Conservation (phyloP, 345 rosid species). For the Lumnitzera racemosa region DNA sequence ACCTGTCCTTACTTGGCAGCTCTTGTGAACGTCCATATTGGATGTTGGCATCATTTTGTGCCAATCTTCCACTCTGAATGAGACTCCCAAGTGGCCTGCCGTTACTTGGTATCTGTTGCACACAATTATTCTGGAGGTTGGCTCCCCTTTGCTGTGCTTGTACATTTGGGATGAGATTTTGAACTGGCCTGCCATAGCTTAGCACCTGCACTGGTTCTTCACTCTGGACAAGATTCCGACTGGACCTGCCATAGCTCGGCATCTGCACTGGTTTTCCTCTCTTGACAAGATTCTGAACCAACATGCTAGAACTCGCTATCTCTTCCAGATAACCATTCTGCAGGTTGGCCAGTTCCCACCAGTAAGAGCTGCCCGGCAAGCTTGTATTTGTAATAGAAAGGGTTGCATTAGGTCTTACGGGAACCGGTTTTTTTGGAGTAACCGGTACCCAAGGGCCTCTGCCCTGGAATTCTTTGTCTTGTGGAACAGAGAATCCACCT, state of each 20-base stretch:
- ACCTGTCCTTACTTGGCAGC: no score
- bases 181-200: no score
- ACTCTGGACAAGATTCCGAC: no score
- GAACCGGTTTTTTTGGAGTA: slow-evolving; percentile 7
- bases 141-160: no score
- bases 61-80: no score
- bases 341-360: background rate
- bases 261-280: slow-evolving; percentile 1
- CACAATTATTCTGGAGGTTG: no score
- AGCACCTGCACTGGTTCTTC: no score
- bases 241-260: background rate
- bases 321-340: slow-evolving; percentile 13
- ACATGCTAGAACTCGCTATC: background rate
- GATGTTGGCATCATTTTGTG: no score
- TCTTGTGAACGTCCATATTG: no score
- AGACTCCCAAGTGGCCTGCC: no score
- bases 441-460: background rate
- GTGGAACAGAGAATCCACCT: slow-evolving; percentile 6
- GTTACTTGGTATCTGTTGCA: no score
- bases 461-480: background rate
- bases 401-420: background rate
- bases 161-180: no score
- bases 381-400: background rate
- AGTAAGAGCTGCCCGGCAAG: background rate
- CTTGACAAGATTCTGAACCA: slow-evolving; percentile 3